These are phyloP conservation scores for Priceomyces fermenticarens DNA, from an alignment of 805 yeast species.

Conservation along the genomic window DNA sequence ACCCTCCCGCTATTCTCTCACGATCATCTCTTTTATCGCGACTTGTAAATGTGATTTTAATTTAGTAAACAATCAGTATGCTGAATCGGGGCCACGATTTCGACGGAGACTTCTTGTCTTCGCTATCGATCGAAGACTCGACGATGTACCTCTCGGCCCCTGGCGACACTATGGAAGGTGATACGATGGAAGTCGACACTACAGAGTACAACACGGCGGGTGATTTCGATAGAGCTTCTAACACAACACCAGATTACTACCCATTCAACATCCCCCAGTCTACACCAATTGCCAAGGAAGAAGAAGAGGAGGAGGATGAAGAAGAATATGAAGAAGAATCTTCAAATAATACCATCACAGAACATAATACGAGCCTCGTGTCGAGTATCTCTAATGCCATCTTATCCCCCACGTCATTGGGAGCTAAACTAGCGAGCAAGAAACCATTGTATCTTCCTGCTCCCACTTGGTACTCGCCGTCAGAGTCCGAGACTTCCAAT, in stretches of 20 bases:
- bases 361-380: constrained; percentile 11
- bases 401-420: constrained; percentile 39
- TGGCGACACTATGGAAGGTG: constrained; percentile 6
- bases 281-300: constrained; percentile 4
- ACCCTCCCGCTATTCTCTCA: background rate
- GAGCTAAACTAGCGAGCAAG: constrained; percentile 37
- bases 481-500: constrained; percentile 5
- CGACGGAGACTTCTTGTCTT: constrained; percentile 20
- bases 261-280: constrained; percentile 3
- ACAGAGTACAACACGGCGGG: constrained; percentile 5
- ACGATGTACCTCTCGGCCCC: constrained; percentile 1
- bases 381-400: constrained; percentile 11
- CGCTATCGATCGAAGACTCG: constrained; percentile 23
- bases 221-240: background rate
- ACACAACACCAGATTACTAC: too few relatives aligned
- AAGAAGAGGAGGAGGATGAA: constrained; percentile 3
- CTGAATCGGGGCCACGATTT: constrained; percentile 10
- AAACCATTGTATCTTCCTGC: constrained; percentile 30
- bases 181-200: constrained; percentile 22
- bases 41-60: too few relatives aligned
- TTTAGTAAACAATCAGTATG: too few relatives aligned
- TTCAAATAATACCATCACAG: constrained; percentile 6
- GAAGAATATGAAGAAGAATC: constrained; percentile 3
- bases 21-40: too few relatives aligned
- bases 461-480: constrained; percentile 12